A percentile compares a stretch with the other conserved stretches of the same genome.
These are phyloP conservation scores for Podospora pseudocomata DNA, from an alignment of 495 filamentous ascomycete genomes.

Conservation along the genomic window DNA sequence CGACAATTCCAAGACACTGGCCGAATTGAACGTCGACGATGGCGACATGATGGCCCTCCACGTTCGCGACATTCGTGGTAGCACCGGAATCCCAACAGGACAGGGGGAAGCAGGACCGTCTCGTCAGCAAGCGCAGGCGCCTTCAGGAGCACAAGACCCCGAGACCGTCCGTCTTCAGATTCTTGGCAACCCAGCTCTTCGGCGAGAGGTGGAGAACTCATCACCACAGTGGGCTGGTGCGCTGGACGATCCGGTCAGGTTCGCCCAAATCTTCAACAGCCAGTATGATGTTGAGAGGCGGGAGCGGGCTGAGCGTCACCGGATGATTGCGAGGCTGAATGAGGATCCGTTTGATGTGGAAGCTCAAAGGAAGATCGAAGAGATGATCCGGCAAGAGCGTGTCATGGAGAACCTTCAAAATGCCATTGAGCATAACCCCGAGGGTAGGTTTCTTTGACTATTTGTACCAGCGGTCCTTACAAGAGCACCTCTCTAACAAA, in stretches of 20 bases:
- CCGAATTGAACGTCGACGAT: conserved; percentile 76
- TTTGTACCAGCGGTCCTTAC: background rate
- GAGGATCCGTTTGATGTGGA: conserved; percentile 89
- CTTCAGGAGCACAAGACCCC: conserved; percentile 54
- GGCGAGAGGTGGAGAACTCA: conserved; percentile 61
- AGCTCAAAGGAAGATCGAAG: conserved; percentile 88
- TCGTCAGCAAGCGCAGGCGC: conserved; percentile 18
- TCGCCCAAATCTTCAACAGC: conserved; percentile 62
- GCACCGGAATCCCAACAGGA: conserved; percentile 35
- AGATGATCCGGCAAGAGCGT: conserved; percentile 90
- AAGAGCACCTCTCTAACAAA: background rate
- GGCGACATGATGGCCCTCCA: conserved; percentile 91
- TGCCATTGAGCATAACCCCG: conserved; percentile 92
- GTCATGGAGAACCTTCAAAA: conserved; percentile 93
- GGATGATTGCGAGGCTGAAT: conserved; percentile 73
- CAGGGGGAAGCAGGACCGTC: conserved; percentile 10
- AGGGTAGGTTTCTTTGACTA: conserved; percentile 56
- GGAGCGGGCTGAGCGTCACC: conserved; percentile 66
- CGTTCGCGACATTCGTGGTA: conserved; percentile 55
- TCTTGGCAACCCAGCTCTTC: conserved; percentile 70
- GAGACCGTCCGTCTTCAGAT: conserved; percentile 80
- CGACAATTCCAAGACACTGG: conserved; percentile 73
- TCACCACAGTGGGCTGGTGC: conserved; percentile 72
- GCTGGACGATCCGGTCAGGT: conserved; percentile 73
- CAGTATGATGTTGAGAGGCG: conserved; percentile 66